These are phyloP conservation scores for Trametes sp. DNA, from an alignment of 1,284 basidiomycete species.

Conservation along the genomic window DNA sequence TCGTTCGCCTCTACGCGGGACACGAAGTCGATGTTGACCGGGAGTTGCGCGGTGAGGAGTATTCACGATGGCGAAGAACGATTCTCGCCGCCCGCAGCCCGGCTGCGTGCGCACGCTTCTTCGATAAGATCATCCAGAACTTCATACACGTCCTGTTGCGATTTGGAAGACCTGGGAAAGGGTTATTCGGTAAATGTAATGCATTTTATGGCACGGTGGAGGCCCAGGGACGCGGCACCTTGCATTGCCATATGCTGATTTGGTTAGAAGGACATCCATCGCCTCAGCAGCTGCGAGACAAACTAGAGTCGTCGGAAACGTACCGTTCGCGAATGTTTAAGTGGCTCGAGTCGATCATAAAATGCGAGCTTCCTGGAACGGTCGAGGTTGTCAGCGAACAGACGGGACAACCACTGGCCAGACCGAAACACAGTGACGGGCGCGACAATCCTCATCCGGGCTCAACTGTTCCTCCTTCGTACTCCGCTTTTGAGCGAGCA, in stretches of 20 bases:
- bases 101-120: constrained; percentile 10
- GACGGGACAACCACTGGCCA: neutral
- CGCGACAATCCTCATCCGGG: neutral
- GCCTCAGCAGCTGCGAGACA: constrained; percentile 15
- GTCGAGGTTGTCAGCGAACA: neutral
- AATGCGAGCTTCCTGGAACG: constrained; percentile 13
- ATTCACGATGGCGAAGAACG: neutral
- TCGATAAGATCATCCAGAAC: constrained; percentile 10
- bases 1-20: neutral
- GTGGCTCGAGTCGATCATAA: constrained; percentile 17
- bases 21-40: neutral
- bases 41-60: neutral
- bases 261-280: constrained; percentile 24
- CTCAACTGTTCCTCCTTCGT: neutral
- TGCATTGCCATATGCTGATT: constrained; percentile 33
- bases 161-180: neutral
- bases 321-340: neutral
- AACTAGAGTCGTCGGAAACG: neutral
- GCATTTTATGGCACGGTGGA: constrained; percentile 30
- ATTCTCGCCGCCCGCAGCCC: neutral
- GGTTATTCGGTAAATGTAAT: constrained; percentile 20
- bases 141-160: constrained; percentile 16
- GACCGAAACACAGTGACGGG: neutral
- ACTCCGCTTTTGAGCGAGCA: neutral
- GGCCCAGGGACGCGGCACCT: constrained; percentile 21